Evolutionary conservation across 2,329 filamentous ascomycete genomes (phyloP).

Genomic region (Colletotrichum musae): DNA sequence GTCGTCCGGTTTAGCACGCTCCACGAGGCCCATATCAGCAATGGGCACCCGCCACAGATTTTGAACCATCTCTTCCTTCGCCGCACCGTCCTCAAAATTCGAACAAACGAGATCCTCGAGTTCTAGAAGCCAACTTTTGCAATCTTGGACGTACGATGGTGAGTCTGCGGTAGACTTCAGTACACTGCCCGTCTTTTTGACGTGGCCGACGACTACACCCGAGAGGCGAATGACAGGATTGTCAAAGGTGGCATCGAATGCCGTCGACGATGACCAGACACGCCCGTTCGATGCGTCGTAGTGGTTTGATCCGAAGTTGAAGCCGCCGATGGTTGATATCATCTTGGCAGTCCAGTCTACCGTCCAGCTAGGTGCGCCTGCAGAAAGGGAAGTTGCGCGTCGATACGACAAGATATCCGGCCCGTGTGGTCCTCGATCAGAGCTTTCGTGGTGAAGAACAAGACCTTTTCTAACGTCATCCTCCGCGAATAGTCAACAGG

Average conservation of each 20-base stretch:
- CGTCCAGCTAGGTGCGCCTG: constrained; percentile 4
- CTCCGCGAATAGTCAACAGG: constrained; percentile 17
- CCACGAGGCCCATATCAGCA: constrained; percentile 17
- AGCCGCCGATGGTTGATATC: constrained; percentile 15
- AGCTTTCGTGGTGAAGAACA: constrained; percentile 8
- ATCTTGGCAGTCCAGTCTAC: constrained; percentile 21
- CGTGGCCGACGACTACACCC: neutral
- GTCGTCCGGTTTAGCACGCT: constrained; percentile 16
- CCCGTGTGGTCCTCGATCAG: constrained; percentile 22
- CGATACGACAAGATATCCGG: constrained; percentile 10
- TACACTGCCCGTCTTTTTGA: neutral
- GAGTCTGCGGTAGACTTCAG: neutral
- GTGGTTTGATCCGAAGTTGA: neutral
- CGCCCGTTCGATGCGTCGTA: constrained; percentile 16
- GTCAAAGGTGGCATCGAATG: neutral
- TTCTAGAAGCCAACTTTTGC: constrained; percentile 5
- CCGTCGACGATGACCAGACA: neutral
- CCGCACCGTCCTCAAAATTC: neutral
- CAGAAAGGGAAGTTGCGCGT: neutral
- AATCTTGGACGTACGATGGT: constrained; percentile 3
- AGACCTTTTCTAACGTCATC: constrained; percentile 16
- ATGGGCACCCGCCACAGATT: constrained; percentile 22
- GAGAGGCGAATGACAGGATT: neutral
- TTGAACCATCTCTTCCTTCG: neutral
- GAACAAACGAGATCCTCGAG: neutral